Base-by-base conservation (phyloP, 768 basidiomycete species). In the Fibroporia radiculosa region DNA sequence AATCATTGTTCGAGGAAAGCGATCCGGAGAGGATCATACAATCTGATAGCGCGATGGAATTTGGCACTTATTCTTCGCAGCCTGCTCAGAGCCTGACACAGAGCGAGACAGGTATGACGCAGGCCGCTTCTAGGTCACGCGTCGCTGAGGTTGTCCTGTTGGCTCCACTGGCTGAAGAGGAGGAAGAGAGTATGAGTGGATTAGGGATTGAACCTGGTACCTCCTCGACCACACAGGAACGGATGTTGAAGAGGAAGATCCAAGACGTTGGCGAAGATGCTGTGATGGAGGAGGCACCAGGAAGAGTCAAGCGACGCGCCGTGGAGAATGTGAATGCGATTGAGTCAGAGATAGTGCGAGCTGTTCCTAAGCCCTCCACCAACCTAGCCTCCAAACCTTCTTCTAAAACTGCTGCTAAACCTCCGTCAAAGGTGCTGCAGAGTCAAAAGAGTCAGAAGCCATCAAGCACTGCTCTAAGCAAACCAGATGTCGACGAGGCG, bases 1-100 rank as follows among this genome's bases (percentile, higher is more conserved):
- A 77, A 52, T 75, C 78, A 0, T 66, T 86, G 10, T 86, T 84
- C 49, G 84, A 86, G 14, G 74, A 77, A 7, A 80, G 69, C 33
- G 69, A 80, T 55, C 80, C 78, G 23, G 69, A 70, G 49, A 59
- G 63, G 49, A 51, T 67, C 53, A 48, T 51, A 34, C 55, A 62
- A 19, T 39, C 42, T 10, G 50, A 41, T 45, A 41, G 33, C 26
- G 6, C 51, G 40, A 44, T 14, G 52, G 54, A 32, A 52, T 23
- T 35, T 37, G 20, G 34, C 6, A 53, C 44, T n/a, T 49, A 55
- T 44, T 42, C 35, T 16, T 29, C 14, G 31, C 23, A 16, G 38
- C 28, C 35, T 6, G 43, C 14, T 18, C 46, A 50, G 44, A 64
- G 60, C 34, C 16, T 55, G 6, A 61, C 65, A 5, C 59, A 66